These are phyloP conservation scores for Ustanciosporium gigantosporum DNA, from an alignment of 1,284 basidiomycete genomes.

Conservation along the genomic window DNA sequence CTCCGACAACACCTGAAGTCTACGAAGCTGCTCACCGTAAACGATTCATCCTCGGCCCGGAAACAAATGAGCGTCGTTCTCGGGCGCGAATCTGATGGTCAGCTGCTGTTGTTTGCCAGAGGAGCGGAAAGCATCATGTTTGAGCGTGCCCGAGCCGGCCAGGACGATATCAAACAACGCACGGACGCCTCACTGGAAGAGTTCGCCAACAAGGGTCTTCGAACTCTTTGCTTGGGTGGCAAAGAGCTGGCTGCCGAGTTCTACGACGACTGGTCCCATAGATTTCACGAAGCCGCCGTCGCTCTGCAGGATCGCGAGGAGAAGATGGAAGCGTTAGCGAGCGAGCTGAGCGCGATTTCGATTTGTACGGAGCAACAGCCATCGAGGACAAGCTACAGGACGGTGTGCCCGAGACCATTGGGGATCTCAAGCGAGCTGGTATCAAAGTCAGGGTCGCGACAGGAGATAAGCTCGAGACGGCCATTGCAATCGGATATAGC, in stretches of 20 bases:
- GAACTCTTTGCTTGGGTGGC: constrained; percentile 91
- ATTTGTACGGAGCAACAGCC: constrained; percentile 88
- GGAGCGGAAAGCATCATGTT: constrained; percentile 95
- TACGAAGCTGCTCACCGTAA: constrained; percentile 90
- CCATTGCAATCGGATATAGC: constrained; percentile 91
- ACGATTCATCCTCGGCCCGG: constrained; percentile 90
- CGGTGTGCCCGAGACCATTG: constrained; percentile 94
- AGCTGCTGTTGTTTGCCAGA: constrained; percentile 78
- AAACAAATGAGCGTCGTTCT: constrained; percentile 83
- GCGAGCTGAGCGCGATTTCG: constrained; percentile 82
- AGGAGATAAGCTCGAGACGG: constrained; percentile 97
- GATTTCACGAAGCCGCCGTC: constrained; percentile 80
- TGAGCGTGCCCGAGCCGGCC: constrained; percentile 75
- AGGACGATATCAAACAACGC: constrained; percentile 72
- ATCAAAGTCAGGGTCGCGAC: constrained; percentile 99
- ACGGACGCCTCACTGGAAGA: constrained; percentile 84
- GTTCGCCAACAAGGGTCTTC: constrained; percentile 82
- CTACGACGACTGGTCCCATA: constrained; percentile 78
- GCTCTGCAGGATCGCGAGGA: constrained; percentile 79
- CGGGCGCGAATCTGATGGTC: constrained; percentile 64
- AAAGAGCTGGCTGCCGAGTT: constrained; percentile 73
- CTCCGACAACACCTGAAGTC: constrained; percentile 71
- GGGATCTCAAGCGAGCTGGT: constrained; percentile 90
- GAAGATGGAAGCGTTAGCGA: constrained; percentile 76
- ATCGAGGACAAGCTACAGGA: constrained; percentile 98